Evolutionary conservation across 1,139 yeast genomes (phyloP).

Genomic region (Taiozyma sp.): DNA sequence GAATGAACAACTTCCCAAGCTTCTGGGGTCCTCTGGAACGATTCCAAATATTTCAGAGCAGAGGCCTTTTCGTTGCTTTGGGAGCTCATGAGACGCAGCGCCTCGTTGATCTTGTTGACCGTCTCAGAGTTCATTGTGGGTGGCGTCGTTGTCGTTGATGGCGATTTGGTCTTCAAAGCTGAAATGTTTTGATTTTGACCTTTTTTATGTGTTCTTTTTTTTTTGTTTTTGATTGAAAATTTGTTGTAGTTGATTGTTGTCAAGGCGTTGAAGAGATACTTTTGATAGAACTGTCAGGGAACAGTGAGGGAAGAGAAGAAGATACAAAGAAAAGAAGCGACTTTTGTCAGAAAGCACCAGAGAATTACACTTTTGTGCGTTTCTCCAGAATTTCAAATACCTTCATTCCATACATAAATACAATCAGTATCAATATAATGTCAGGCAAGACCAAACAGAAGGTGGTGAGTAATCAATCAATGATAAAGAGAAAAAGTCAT

Average conservation of each 20-base stretch:
- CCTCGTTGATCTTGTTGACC: slow-evolving; percentile 17
- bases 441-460: neutral
- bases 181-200: no score
- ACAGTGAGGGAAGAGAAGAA: no score
- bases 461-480: neutral
- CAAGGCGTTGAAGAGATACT: no score
- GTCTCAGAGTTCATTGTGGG: neutral
- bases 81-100: slow-evolving; percentile 23
- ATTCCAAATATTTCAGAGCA: slow-evolving; percentile 67
- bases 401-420: no score
- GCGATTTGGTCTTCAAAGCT: no score
- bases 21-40: slow-evolving; percentile 73
- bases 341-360: no score
- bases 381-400: no score
- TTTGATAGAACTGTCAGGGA: no score
- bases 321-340: no score
- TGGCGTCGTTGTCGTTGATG: neutral
- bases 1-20: slow-evolving; percentile 55
- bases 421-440: neutral
- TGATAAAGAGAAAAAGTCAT: no score
- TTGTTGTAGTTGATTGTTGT: no score
- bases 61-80: slow-evolving; percentile 36
- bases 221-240: neutral
- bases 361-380: no score
- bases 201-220: neutral